These are phyloP conservation scores for Pestalotiopsis sp. DNA, from an alignment of 2,329 filamentous ascomycete species.

Conservation along the genomic window DNA sequence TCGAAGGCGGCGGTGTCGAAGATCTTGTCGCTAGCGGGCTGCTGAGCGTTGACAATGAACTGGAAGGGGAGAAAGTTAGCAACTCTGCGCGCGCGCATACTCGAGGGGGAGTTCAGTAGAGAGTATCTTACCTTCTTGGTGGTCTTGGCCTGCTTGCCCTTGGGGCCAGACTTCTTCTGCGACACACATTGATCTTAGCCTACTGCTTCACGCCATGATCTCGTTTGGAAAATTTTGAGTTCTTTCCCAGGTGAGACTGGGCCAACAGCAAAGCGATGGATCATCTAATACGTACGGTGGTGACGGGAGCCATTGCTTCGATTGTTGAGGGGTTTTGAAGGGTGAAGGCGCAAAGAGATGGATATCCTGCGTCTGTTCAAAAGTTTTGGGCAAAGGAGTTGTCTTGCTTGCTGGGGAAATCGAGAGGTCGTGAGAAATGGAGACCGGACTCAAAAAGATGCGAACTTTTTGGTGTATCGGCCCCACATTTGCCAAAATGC, in stretches of 20 bases:
- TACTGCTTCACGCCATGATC: constrained; percentile 78
- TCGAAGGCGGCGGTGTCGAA: constrained; percentile 98
- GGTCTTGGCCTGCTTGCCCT: constrained; percentile 70
- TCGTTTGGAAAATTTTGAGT: constrained; percentile 23
- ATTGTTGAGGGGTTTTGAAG: constrained; percentile 35
- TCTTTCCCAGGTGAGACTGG: constrained; percentile 45
- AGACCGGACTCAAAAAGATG: constrained; percentile 13
- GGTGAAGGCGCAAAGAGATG: constrained; percentile 70
- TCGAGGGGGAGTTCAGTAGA: background rate
- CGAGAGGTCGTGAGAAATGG: constrained; percentile 1
- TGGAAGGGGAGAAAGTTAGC: constrained; percentile 35
- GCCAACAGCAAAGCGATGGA: constrained; percentile 92
- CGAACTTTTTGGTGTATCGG: constrained; percentile 35
- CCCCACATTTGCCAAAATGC: background rate
- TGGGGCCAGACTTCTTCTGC: constrained; percentile 66
- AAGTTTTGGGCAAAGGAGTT: constrained; percentile 20
- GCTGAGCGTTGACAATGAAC: constrained; percentile 99
- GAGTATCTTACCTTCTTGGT: constrained; percentile 75
- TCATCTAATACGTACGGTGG: constrained; percentile 76
- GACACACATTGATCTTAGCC: constrained; percentile 76
- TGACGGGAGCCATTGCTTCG: constrained; percentile 74
- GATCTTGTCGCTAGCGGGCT: constrained; percentile 99
- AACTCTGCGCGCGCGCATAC: background rate
- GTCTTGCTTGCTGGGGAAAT: constrained; percentile 13
- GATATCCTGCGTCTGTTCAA: constrained; percentile 40